These are phyloP conservation scores for Spathaspora gorwiae DNA, from an alignment of 805 yeast genomes.

Conservation along the genomic window DNA sequence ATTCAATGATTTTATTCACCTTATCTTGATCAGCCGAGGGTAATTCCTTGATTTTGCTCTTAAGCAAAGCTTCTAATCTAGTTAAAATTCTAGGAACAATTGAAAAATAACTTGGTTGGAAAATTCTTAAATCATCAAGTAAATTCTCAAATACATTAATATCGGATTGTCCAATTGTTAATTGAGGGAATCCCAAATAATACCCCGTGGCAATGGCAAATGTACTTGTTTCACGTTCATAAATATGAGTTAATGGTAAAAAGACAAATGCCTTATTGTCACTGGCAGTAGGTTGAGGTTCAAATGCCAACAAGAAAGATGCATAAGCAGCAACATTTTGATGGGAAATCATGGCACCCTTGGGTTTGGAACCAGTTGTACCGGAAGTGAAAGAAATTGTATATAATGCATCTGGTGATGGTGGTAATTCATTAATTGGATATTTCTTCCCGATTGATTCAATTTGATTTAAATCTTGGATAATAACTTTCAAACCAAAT, in stretches of 20 bases:
- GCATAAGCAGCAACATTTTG: slow-evolving; percentile 15
- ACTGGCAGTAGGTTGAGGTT: slow-evolving; percentile 5
- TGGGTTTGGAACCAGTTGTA: slow-evolving; percentile 70
- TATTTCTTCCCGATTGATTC: slow-evolving; percentile 36
- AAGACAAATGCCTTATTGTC: slow-evolving; percentile 15
- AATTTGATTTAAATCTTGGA: slow-evolving; percentile 30
- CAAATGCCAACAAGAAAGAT: slow-evolving; percentile 5
- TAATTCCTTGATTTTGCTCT: slow-evolving; percentile 10
- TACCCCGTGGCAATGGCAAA: slow-evolving; percentile 20
- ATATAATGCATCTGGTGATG: slow-evolving; percentile 29
- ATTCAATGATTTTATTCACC: slow-evolving; percentile 15
- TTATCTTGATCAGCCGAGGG: slow-evolving; percentile 7
- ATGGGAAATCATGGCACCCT: slow-evolving; percentile 59
- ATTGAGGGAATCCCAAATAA: slow-evolving; percentile 28
- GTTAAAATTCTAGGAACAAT: slow-evolving; percentile 31
- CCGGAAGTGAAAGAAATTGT: slow-evolving; percentile 49
- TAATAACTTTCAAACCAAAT: slow-evolving; percentile 16
- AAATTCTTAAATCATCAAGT: slow-evolving; percentile 25
- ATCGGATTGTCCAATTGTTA: slow-evolving; percentile 10
- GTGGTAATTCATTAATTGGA: slow-evolving; percentile 21
- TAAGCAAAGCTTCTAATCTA: slow-evolving; percentile 33
- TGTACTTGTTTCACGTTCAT: slow-evolving; percentile 24
- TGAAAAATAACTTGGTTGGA: slow-evolving; percentile 24
- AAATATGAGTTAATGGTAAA: slow-evolving; percentile 37
- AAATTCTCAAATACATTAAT: slow-evolving; percentile 19